These are phyloP conservation scores for Fusarium udum DNA, from an alignment of 2,329 filamentous ascomycete species.

Conservation along the genomic window DNA sequence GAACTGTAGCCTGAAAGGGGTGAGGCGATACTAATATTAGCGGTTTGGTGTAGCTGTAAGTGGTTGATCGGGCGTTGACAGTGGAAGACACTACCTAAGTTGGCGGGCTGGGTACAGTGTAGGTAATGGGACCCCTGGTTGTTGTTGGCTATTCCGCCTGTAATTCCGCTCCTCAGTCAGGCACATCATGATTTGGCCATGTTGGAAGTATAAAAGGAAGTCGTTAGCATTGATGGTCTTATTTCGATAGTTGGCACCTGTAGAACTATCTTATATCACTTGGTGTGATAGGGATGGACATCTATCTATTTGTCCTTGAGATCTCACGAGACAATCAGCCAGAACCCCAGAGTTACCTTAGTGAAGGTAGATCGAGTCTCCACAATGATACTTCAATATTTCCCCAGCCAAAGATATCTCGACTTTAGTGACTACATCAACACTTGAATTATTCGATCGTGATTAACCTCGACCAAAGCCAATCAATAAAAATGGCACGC, in stretches of 20 bases:
- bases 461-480: neutral
- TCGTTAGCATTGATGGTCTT: no score
- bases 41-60: neutral
- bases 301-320: neutral
- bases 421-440: conserved; percentile 13
- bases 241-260: no score
- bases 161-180: neutral
- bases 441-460: neutral
- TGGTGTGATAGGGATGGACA: neutral
- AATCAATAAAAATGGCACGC: conserved; percentile 35
- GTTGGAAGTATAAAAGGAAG: neutral
- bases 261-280: neutral
- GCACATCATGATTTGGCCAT: neutral
- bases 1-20: conserved; percentile 5
- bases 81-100: neutral
- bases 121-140: neutral
- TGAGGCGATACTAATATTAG: neutral
- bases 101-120: neutral
- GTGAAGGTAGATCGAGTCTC: conserved; percentile 2
- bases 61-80: neutral
- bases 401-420: neutral
- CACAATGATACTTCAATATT: conserved; percentile 18
- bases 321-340: neutral
- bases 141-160: neutral
- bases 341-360: neutral